These are phyloP conservation scores for Globisporangium cederbergense DNA, from an alignment of 352 stramenopile genomes.

Conservation along the genomic window DNA sequence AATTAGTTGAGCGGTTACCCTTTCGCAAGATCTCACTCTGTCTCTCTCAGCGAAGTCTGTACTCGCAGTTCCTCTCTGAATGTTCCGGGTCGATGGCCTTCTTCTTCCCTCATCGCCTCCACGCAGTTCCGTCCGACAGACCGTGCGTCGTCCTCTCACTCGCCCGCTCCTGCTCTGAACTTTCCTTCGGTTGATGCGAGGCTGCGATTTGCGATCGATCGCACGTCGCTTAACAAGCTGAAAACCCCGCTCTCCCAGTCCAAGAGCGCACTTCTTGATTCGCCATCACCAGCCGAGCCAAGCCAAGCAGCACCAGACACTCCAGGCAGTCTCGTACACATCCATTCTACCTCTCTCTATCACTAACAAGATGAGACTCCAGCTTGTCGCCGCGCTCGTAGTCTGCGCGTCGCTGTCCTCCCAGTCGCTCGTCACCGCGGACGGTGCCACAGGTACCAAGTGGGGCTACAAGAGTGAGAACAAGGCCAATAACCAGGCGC, in stretches of 20 bases:
- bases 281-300: neutral
- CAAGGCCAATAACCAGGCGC: neutral
- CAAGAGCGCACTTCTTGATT: neutral
- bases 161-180: neutral
- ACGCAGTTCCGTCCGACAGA: neutral
- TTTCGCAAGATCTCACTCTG: neutral
- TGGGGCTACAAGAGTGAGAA: slow-evolving; percentile 14
- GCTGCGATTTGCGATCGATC: neutral
- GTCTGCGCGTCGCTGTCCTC: neutral
- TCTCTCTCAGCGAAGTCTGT: neutral
- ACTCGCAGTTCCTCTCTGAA: neutral
- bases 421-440: neutral
- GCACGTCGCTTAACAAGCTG: neutral
- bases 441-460: slow-evolving; percentile 6
- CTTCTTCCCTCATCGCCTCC: neutral
- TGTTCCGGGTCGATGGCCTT: neutral
- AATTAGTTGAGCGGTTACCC: neutral
- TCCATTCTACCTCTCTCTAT: neutral
- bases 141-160: neutral
- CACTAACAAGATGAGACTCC: slow-evolving; percentile 3
- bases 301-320: neutral
- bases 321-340: neutral
- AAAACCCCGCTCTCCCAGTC: neutral
- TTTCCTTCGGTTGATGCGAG: neutral
- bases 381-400: slow-evolving; percentile 9